A percentile compares a stretch with the other conserved stretches of the same genome.
Evolutionary conservation across 2,329 filamentous ascomycete genomes (phyloP).

Genomic region (Paracoccidioides lutzii): DNA sequence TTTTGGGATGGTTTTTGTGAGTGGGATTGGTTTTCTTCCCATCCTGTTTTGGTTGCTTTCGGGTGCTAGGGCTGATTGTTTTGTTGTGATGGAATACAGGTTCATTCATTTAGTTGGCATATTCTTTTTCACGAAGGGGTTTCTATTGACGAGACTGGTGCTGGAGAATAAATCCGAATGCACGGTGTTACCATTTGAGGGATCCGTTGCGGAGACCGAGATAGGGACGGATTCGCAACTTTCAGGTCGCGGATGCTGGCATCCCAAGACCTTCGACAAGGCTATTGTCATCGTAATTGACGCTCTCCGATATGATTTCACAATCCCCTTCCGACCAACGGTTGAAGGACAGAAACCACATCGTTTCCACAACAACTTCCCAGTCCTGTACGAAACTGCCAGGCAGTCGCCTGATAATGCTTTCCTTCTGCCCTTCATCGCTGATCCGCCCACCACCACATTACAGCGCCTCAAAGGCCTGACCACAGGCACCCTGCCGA

Average conservation of each 20-base stretch:
- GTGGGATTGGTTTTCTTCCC: conserved; percentile 9
- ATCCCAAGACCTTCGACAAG: conserved; percentile 84
- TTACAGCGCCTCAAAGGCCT: conserved; percentile 84
- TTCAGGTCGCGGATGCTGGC: conserved; percentile 69
- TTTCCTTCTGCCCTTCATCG: conserved; percentile 87
- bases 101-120: conserved; percentile 67
- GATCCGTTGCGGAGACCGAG: conserved; percentile 14
- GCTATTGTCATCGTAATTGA: conserved; percentile 85
- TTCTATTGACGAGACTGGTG: conserved; percentile 75
- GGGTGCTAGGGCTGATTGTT: no score
- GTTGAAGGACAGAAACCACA: conserved; percentile 36
- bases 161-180: conserved; percentile 65
- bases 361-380: conserved; percentile 77
- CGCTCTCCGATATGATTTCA: conserved; percentile 92
- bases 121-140: conserved; percentile 87
- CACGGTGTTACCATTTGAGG: conserved; percentile 51
- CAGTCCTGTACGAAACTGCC: conserved; percentile 74
- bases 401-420: conserved; percentile 63
- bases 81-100: conserved; percentile 24
- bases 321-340: conserved; percentile 55
- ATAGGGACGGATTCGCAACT: conserved; percentile 25
- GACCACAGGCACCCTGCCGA: conserved; percentile 88
- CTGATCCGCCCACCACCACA: conserved; percentile 88
- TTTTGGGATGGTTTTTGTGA: conserved; percentile 32
- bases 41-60: no score